Evolutionary conservation across 495 filamentous ascomycete species (phyloP).

Genomic region (Neurospora pannonica): DNA sequence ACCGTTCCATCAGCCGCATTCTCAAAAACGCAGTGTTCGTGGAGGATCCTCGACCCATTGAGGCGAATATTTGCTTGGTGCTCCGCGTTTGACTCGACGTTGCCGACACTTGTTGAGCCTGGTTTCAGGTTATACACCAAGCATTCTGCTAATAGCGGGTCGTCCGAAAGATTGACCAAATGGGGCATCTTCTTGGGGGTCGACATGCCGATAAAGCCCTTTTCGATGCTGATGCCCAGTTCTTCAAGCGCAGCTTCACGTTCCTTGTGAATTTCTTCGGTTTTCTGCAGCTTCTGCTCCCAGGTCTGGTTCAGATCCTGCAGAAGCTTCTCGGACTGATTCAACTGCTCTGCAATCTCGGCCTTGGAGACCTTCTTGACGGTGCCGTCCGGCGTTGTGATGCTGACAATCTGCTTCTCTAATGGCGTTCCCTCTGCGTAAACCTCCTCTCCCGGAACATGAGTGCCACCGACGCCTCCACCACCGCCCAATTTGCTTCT

Average conservation of each 20-base stretch:
- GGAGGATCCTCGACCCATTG: constrained; percentile 86
- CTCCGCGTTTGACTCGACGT: constrained; percentile 70
- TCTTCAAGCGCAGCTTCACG: constrained; percentile 93
- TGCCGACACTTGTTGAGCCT: constrained; percentile 84
- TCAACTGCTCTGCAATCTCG: constrained; percentile 93
- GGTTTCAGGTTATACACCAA: constrained; percentile 98
- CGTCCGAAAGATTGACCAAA: constrained; percentile 94
- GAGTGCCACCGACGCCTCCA: constrained; percentile 26
- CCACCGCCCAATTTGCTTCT: constrained; percentile 74
- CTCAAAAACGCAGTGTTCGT: constrained; percentile 89
- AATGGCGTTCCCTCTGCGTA: constrained; percentile 88
- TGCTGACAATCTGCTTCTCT: constrained; percentile 93
- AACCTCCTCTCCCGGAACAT: constrained; percentile 56
- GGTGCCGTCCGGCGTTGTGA: constrained; percentile 73
- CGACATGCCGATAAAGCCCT: constrained; percentile 89
- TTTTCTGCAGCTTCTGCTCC: constrained; percentile 93
- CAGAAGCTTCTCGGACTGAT: constrained; percentile 91
- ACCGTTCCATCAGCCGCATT: constrained; percentile 80
- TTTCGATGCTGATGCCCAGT: constrained; percentile 96
- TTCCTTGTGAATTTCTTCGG: constrained; percentile 95
- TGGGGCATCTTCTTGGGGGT: constrained; percentile 99
- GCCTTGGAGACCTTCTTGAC: constrained; percentile 96
- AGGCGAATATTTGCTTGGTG: constrained; percentile 79
- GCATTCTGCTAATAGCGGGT: constrained; percentile 91
- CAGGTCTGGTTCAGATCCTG: constrained; percentile 97